Evolutionary conservation across 352 stramenopile genomes (phyloP).

Genomic region (Phytophthora pseudosyringae): DNA sequence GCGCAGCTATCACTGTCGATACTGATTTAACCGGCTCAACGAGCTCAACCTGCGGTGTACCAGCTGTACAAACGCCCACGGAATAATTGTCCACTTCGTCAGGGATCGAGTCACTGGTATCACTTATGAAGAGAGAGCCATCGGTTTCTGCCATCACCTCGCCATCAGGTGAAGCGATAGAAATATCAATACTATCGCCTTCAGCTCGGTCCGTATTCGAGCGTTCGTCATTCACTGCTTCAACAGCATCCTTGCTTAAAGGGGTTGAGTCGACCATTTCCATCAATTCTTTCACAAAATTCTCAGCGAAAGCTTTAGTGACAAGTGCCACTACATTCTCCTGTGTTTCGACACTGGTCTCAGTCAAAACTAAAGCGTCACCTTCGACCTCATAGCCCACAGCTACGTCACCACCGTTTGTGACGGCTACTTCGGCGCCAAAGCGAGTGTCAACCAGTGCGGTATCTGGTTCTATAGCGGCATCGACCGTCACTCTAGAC

Average conservation of each 20-base stretch:
- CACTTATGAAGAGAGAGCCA: too few species aligned
- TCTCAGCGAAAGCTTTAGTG: constrained; percentile 17
- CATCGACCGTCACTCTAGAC: not conserved
- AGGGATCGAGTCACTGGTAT: too few species aligned
- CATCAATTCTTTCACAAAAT: constrained; percentile 28
- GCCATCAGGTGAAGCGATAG: too few species aligned
- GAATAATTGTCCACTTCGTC: not conserved
- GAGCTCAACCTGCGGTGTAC: not conserved
- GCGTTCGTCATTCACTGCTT: not conserved
- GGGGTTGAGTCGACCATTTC: not conserved
- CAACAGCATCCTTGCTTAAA: not conserved
- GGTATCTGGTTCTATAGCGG: not conserved
- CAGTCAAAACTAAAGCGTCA: not conserved
- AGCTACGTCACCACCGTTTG: not conserved
- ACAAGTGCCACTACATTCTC: constrained; percentile 2
- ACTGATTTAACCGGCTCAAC: not conserved
- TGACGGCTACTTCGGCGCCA: not conserved
- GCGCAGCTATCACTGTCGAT: not conserved
- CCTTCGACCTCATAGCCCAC: not conserved
- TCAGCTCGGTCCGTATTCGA: not conserved
- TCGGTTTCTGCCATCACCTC: too few species aligned
- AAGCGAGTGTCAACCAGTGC: not conserved
- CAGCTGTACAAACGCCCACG: too few species aligned
- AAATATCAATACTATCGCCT: too few species aligned
- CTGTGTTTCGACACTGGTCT: not conserved